Evolutionary conservation across 768 basidiomycete species (phyloP), one percentile per base, ranked within the genome.

Genomic region (Leccinum aurantiacum): DNA sequence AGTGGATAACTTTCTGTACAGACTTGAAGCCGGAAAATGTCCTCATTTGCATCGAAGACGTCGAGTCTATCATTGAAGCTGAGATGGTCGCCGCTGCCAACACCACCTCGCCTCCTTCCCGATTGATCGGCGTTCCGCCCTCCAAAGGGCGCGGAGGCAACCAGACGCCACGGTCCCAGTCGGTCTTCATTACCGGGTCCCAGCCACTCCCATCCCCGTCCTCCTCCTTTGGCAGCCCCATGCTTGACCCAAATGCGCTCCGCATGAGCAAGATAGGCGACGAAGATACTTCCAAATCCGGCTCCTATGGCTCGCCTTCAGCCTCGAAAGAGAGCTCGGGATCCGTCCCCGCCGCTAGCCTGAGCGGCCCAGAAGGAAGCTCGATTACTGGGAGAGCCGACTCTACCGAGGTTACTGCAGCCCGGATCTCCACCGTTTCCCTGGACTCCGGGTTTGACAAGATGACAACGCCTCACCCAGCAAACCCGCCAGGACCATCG

Each of bases 11-110:
- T 51, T 59, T 53, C 25, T 6, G 49, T 14, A 54, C 69, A 87
- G 95, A 99, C 75, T 81, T 99, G 63, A 98, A 98, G 74, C 97
- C 96, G 0, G 97, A 98, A 75, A 98, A 98, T 75, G 95, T 99
- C 27, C 84, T 99, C 53, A 94, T 99, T 63, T 89, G 86, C 75
- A 98, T 98, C 68, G 96, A 98, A 70, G 91, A 98, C 70, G 96
- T 98, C 65, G 96, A 98, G 68, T 79, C 85, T 17, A 93, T 98
- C 71, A 95, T 98, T 54, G 84, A 87, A 60, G 79, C 91, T 25
- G 95, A 97, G 73, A 78, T 95, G 56, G 84, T 85, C 17, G 78
- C 64, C 38, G 77, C 64, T 64, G 69, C 70, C 3, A 73, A 71
- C 33, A 58, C 69, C 2, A 71, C 75, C 29, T 70, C 76, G 2